Percentiles rank a stretch among this genome's conserved stretches.
phyloP scores from a whole-genome alignment of 495 filamentous ascomycete species.

The Oidiodendron maius region DNA sequence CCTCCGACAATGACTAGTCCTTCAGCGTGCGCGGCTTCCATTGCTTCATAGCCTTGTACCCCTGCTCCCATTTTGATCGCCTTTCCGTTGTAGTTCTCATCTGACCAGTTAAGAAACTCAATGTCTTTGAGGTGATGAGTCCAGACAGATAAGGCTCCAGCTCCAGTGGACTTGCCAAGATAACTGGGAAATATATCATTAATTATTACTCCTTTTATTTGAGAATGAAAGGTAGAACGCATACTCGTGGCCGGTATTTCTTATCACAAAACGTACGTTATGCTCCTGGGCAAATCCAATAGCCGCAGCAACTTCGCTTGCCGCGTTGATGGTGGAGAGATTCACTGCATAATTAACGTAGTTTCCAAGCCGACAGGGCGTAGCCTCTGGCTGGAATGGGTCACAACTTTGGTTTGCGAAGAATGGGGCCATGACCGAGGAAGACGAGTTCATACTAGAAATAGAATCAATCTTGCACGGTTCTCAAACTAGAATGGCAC shows the following conservation, averaged over 20 bases:
- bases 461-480: background rate
- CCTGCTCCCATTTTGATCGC: constrained; percentile 46
- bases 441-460: constrained; percentile 17
- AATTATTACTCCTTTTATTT: background rate
- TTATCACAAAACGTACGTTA: constrained; percentile 33
- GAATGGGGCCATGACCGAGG: constrained; percentile 34
- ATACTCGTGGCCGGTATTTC: constrained; percentile 41
- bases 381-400: constrained; percentile 40
- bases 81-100: constrained; percentile 32
- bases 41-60: constrained; percentile 46
- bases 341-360: constrained; percentile 51
- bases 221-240: constrained; percentile 5
- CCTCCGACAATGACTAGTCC: constrained; percentile 45
- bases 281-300: constrained; percentile 35
- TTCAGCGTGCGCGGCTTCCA: constrained; percentile 34
- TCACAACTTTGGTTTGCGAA: constrained; percentile 46
- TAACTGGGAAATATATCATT: constrained; percentile 19
- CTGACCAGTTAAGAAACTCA: constrained; percentile 30
- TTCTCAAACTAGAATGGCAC: background rate
- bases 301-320: constrained; percentile 36
- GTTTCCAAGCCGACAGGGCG: constrained; percentile 50
- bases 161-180: constrained; percentile 41
- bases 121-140: constrained; percentile 41
- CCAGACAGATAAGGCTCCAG: constrained; percentile 43
- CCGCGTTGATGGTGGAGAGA: constrained; percentile 29